Evolutionary conservation across 2,329 filamentous ascomycete species (phyloP), one percentile per base, ranked within the genome.

Genomic region (Blastomyces percursus): DNA sequence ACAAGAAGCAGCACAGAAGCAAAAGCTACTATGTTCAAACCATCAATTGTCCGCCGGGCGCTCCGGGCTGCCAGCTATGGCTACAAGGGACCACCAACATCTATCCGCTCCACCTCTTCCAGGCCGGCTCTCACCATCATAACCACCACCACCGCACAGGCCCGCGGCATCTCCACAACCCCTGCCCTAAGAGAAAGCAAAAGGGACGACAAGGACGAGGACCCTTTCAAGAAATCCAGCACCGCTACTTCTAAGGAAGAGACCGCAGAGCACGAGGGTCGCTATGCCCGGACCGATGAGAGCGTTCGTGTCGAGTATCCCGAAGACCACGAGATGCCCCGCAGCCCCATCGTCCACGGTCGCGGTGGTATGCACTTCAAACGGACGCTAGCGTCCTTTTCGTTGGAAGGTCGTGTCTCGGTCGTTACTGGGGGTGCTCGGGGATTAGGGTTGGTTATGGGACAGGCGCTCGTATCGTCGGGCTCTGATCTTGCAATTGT

Each of bases 401-500:
- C 91, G 9, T 83, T 97, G 42, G 88, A 96, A 73, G 89, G 86
- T 65, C 88, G 87, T 71, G 89, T 92, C 9, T 91, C 86, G 56
- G 81, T 96, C 50, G 89, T 97, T 48, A 97, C 93, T 0, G 93
- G 93, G 60, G 93, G 92, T 72, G 93, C 93, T 32, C 83, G 92
- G 72, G 93, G 93, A 8, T 77, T 97, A 63, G 93, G 93, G 48
- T 80, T 96, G 65, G 91, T 95, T 69, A 96, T 97, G 89, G 89
- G 88, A 60, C 91, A 96, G 79, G 91, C 89, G 56, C 84, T 96
- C 76, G 89, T 96, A 61, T 87, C 90, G 61, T 94, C 89, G 61
- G 93, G 93, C 60, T 89, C 90, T 11, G 87, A 96, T 74, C 82
- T 96, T 65, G 93, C 93, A 51, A 89, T 97, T 75, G 91, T 96